Conservation (phyloP, 345 rosid genomes). For the Gossypium raimondii region DNA sequence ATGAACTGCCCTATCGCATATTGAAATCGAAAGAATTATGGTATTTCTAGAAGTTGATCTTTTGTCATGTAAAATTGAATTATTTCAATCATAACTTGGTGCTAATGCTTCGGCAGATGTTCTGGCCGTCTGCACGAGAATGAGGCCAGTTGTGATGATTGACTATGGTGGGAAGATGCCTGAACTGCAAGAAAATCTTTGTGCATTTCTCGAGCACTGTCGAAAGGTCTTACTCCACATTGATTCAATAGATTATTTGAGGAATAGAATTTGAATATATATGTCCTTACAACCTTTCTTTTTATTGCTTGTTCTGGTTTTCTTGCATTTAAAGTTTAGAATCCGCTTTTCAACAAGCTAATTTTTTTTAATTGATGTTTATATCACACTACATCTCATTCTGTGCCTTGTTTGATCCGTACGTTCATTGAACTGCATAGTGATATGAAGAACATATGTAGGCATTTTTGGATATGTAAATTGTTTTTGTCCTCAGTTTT, state of each 20-base stretch:
- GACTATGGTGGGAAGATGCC: slow-evolving; percentile 97
- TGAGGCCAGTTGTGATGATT: slow-evolving; percentile 92
- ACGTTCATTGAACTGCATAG: background rate
- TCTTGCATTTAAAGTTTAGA: background rate
- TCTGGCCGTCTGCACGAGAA: slow-evolving; percentile 61
- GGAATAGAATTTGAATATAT: slow-evolving; percentile 8
- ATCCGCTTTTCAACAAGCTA: background rate
- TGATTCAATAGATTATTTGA: slow-evolving; percentile 4
- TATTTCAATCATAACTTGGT: background rate
- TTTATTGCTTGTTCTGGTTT: background rate
- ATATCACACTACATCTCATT: background rate
- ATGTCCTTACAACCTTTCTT: background rate
- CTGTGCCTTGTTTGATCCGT: background rate
- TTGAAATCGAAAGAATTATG: slow-evolving; percentile 2
- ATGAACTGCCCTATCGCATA: background rate
- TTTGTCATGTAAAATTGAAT: slow-evolving; percentile 1
- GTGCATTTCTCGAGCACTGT: slow-evolving; percentile 53
- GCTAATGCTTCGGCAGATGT: slow-evolving; percentile 49
- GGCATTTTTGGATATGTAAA: background rate
- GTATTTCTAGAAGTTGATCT: slow-evolving; percentile 3
- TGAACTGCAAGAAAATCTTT: slow-evolving; percentile 62
- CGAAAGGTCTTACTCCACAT: slow-evolving; percentile 47
- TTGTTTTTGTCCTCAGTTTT: background rate
- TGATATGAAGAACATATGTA: background rate
- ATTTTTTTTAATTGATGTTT: background rate